Conservation (phyloP, 495 filamentous ascomycete species). For the Neurospora tetrasperma region DNA sequence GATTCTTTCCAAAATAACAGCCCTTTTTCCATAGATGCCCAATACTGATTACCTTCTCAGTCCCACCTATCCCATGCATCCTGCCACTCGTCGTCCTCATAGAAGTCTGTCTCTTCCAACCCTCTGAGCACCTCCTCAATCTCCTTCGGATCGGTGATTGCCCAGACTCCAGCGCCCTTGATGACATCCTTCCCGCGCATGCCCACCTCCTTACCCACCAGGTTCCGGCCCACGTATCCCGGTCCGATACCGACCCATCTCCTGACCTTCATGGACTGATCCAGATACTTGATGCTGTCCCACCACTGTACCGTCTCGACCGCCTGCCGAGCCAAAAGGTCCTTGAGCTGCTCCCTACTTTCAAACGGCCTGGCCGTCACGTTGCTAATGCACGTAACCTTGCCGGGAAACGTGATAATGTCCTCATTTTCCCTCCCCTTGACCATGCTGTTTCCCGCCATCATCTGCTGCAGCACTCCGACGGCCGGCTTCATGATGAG, state of each 20-base stretch:
- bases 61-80: slow-evolving; percentile 3
- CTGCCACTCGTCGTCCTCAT: slow-evolving; percentile 31
- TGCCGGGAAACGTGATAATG: slow-evolving; percentile 59
- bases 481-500: slow-evolving; percentile 84
- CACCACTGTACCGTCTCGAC: slow-evolving; percentile 91
- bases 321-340: slow-evolving; percentile 64
- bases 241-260: slow-evolving; percentile 93
- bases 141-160: slow-evolving; percentile 74
- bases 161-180: slow-evolving; percentile 88
- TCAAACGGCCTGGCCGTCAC: slow-evolving; percentile 70
- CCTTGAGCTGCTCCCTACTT: slow-evolving; percentile 59
- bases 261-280: slow-evolving; percentile 72
- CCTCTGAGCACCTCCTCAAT: slow-evolving; percentile 63
- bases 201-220: slow-evolving; percentile 93
- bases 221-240: slow-evolving; percentile 85
- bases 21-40: not conserved
- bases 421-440: slow-evolving; percentile 36
- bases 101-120: slow-evolving; percentile 60
- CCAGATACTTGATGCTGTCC: slow-evolving; percentile 81
- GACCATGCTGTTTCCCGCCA: slow-evolving; percentile 43
- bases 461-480: slow-evolving; percentile 53
- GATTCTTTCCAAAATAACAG: not conserved
- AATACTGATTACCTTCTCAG: not conserved
- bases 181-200: slow-evolving; percentile 65
- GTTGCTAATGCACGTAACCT: slow-evolving; percentile 74